These are phyloP conservation scores for Globisporangium takayamanum DNA, from an alignment of 352 stramenopile species.

Conservation along the genomic window DNA sequence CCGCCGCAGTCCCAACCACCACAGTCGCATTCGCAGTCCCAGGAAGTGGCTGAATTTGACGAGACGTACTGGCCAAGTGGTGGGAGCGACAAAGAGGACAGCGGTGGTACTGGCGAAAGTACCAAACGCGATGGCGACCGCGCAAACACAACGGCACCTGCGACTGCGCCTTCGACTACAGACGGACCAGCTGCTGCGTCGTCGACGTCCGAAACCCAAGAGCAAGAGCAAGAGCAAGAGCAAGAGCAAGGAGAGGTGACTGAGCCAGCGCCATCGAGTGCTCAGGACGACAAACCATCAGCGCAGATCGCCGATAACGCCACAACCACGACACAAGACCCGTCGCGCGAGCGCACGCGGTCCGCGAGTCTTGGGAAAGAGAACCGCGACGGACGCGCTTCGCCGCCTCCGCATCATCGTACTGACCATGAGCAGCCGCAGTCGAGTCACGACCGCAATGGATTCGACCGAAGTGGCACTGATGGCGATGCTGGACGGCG, in stretches of 20 bases:
- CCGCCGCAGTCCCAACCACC: not conserved
- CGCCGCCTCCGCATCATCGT: not conserved
- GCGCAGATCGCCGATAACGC: too few species aligned
- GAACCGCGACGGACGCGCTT: not conserved
- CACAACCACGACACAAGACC: not conserved
- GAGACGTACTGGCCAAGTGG: not conserved
- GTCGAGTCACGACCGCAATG: not conserved
- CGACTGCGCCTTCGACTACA: too few species aligned
- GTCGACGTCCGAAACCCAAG: too few species aligned
- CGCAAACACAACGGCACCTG: not conserved
- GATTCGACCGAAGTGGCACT: not conserved
- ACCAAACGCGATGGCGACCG: not conserved
- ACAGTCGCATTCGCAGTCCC: not conserved
- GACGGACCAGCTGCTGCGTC: too few species aligned
- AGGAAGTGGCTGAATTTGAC: too few species aligned
- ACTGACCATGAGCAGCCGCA: too few species aligned
- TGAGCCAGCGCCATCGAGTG: too few species aligned
- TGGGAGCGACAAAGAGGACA: not conserved
- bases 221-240: too few species aligned
- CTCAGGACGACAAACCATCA: too few species aligned
- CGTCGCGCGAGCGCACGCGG: constrained; percentile 2
- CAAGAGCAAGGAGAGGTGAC: too few species aligned
- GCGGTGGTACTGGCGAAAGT: not conserved
- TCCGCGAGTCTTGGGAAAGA: constrained; percentile 4
- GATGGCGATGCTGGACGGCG: not conserved